Base-by-base conservation (phyloP, 257 asterid genomes). In the Ocimum tenuiflorum region DNA sequence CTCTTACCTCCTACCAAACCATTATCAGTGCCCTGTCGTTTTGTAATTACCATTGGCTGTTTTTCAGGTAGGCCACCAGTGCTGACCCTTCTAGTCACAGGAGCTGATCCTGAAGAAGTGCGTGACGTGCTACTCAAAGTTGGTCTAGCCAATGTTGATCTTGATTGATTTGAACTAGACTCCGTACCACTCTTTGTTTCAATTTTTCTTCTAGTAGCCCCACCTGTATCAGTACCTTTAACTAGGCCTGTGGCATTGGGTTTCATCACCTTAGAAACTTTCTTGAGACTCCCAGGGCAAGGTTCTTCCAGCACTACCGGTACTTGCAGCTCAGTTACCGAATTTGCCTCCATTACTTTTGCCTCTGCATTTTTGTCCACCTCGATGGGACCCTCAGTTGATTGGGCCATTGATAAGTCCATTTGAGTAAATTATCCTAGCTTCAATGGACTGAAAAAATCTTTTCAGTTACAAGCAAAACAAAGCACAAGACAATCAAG, bases 41-140 rank as follows among this genome's bases (percentile, higher is more conserved):
- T 86, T 31, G 85, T 73, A 23, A 81, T 66, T 4, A 76, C 20
- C 22, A 67, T 71, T 29, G 83, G 81, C 76, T 89, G 87, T 68
- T 86, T 92, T 63, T 84, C 91, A 19, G 95, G 92, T 45, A 87
- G 75, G 51, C 88, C 85, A 36, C 89, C 96, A 9, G 91, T 91
- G 84, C 95, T 91, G 77, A 78, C 87, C 83, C 95, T 79, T 83
- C 98, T 83, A 61, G 81, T 55, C 54, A n/a, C 81, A 35, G 91
- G 85, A 50, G 68, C 68, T 48, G 84, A 36, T 73, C 85, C 86
- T 13, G 82, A 81, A 67, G 82, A 81, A 67, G 77, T 74, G 45
- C 92, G 85, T 13, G 80, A 82, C 45, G 88, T 76, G 51, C 96
- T 85, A 48, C 92, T 87, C 52, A 71, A 20, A 46, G 96, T 85